Evolutionary conservation across 495 filamentous ascomycete species (phyloP).

Genomic region (Penicillium steckii): DNA sequence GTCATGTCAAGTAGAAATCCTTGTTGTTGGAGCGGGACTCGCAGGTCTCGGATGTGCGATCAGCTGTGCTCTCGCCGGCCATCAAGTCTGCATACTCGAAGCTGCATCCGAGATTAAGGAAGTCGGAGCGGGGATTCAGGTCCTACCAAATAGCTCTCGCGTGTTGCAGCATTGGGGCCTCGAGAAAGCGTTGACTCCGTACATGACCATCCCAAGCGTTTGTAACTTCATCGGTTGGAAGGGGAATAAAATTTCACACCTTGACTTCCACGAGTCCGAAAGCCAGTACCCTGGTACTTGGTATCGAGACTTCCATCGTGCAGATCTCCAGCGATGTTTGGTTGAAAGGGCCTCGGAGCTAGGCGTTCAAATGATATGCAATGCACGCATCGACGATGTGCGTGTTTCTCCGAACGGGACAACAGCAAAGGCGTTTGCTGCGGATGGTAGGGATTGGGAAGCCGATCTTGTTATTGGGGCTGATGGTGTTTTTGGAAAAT

Average conservation of each 20-base stretch:
- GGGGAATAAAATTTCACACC: slow-evolving; percentile 48
- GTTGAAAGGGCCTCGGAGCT: slow-evolving; percentile 51
- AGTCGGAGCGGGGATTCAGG: slow-evolving; percentile 51
- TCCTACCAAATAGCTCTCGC: slow-evolving; percentile 55
- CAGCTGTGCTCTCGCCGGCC: slow-evolving; percentile 57
- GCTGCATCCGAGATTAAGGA: slow-evolving; percentile 55
- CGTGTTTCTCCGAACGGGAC: slow-evolving; percentile 24
- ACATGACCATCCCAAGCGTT: slow-evolving; percentile 50
- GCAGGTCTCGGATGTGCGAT: slow-evolving; percentile 64
- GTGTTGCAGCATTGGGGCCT: slow-evolving; percentile 56
- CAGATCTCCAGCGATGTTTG: slow-evolving; percentile 53
- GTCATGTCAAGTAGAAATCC: slow-evolving; percentile 22
- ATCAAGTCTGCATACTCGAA: slow-evolving; percentile 61
- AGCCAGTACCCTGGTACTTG: slow-evolving; percentile 47
- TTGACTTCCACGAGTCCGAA: slow-evolving; percentile 47
- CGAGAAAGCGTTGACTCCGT: slow-evolving; percentile 42
- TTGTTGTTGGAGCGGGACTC: slow-evolving; percentile 65
- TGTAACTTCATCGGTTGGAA: slow-evolving; percentile 55
- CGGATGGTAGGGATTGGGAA: slow-evolving; percentile 34
- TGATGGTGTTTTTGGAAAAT: slow-evolving; percentile 53
- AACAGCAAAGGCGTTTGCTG: slow-evolving; percentile 25
- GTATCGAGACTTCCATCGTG: slow-evolving; percentile 61
- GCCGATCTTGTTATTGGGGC: slow-evolving; percentile 58
- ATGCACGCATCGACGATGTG: slow-evolving; percentile 41
- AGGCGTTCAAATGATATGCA: slow-evolving; percentile 46